Evolutionary conservation across 2,329 filamentous ascomycete species (phyloP), one percentile per base, ranked within the genome.

Genomic region (Claviceps monticola): DNA sequence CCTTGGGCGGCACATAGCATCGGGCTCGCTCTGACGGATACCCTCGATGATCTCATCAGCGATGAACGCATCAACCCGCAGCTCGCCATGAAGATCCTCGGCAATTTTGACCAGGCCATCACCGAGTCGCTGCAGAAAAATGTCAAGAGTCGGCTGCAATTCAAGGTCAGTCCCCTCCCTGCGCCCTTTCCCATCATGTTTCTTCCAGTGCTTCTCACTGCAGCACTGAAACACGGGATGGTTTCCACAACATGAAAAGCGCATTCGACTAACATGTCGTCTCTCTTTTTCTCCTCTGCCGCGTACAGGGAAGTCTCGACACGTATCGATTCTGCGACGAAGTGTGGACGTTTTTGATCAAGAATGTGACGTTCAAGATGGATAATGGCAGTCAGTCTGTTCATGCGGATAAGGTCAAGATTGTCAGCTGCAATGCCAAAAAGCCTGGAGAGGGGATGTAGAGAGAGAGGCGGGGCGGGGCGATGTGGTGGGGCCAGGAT

Each of bases 301-400:
- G 5, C 23, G 6, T 46, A 3, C 46, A 96, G 91, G 93, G 93
- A 47, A 93, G 94, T 65, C 83, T 98, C 56, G 90, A 97, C 67
- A 97, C 93, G 16, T 98, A 98, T 74, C 86, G 93, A 60, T 98
- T 98, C 78, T 98, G 93, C 74, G 93, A 98, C 71, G 93, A 98
- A 72, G 93, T 98, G 54, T 98, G 93, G 93, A 98, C 93, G 1
- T 98, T 98, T 68, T 79, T 98, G 53, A 95, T 98, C 71, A 96
- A 96, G 71, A 93, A 97, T 59, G 90, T 97, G 52, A 89, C 84
- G n/a, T 97, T 98, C 74, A 98, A 98, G 73, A 84, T 97, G 73
- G 91, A 97, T 61, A 88, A 85, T 50, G 77, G 76, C 59, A 80
- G 79, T 52, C 79, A 82, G 55, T 79, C 80, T 1, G 82, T 97